These are phyloP conservation scores for Mucuna pruriens DNA, from an alignment of 306 rosid species.

Conservation along the genomic window DNA sequence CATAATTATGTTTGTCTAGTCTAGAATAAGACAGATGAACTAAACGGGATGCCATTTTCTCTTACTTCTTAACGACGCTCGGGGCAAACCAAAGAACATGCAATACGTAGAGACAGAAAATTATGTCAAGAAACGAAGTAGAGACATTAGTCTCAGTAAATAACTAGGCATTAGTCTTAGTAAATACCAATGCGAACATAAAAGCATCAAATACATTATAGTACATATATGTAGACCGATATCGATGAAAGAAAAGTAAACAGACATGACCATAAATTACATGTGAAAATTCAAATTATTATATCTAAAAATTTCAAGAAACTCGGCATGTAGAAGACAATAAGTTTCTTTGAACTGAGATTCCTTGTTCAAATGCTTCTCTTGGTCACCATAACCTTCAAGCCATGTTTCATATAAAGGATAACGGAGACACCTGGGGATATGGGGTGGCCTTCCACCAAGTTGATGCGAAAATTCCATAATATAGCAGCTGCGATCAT, in stretches of 20 bases:
- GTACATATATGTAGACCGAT: not conserved
- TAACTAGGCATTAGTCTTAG: no score
- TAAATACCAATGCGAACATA: not conserved
- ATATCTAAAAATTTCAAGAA: not conserved
- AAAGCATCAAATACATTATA: not conserved
- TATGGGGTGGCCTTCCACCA: not conserved
- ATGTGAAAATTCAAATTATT: not conserved
- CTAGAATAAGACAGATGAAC: no score
- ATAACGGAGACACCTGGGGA: not conserved
- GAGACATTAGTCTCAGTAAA: no score
- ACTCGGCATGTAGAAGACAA: not conserved
- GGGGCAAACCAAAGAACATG: no score
- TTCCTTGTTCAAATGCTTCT: not conserved
- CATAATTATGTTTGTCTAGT: no score
- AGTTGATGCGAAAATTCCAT: slow-evolving; percentile 3
- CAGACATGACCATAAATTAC: not conserved
- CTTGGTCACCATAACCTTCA: slow-evolving; percentile 3
- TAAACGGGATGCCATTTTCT: no score
- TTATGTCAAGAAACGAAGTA: no score
- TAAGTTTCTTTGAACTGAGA: not conserved
- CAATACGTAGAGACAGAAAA: no score
- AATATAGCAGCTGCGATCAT: slow-evolving; percentile 21
- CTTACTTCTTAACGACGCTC: no score
- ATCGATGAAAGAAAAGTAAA: not conserved
- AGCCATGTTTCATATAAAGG: slow-evolving; percentile 26